These are phyloP conservation scores for Ophiostoma sp. DNA, from an alignment of 2,329 filamentous ascomycete genomes.

Conservation along the genomic window DNA sequence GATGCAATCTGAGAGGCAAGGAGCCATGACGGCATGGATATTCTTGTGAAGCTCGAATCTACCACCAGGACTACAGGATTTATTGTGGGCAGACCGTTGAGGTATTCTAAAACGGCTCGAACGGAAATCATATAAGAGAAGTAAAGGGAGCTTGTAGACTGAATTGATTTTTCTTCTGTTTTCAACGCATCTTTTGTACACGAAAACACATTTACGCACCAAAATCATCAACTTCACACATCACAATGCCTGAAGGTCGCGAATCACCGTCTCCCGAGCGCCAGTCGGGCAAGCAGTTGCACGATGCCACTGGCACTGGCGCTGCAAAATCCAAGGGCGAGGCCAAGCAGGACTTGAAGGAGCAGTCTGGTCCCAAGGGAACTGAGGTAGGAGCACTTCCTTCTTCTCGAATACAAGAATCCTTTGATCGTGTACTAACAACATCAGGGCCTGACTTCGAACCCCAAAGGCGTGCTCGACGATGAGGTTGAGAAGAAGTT, in stretches of 20 bases:
- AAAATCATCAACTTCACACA: constrained; percentile 19
- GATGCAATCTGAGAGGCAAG: constrained; percentile 13
- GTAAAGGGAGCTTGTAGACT: neutral
- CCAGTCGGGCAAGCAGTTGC: constrained; percentile 65
- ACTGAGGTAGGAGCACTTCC: constrained; percentile 19
- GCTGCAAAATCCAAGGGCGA: constrained; percentile 55
- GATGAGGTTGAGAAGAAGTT: constrained; percentile 63
- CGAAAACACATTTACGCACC: neutral
- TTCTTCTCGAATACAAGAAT: constrained; percentile 36
- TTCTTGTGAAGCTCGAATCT: neutral
- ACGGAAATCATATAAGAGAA: neutral
- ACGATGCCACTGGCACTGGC: constrained; percentile 57
- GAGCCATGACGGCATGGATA: constrained; percentile 21
- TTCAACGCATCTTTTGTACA: neutral
- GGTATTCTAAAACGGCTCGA: neutral
- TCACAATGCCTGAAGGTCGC: constrained; percentile 64
- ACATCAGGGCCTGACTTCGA: constrained; percentile 51
- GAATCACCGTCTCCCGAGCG: constrained; percentile 75
- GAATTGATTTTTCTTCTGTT: neutral
- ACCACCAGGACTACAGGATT: neutral
- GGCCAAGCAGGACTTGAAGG: constrained; percentile 46
- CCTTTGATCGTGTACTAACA: neutral
- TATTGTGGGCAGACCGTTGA: constrained; percentile 7
- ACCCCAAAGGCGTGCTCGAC: constrained; percentile 66
- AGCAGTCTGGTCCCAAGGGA: constrained; percentile 15